These are phyloP conservation scores for Colletotrichum tropicicola DNA, from an alignment of 2,329 filamentous ascomycete species.

Conservation along the genomic window DNA sequence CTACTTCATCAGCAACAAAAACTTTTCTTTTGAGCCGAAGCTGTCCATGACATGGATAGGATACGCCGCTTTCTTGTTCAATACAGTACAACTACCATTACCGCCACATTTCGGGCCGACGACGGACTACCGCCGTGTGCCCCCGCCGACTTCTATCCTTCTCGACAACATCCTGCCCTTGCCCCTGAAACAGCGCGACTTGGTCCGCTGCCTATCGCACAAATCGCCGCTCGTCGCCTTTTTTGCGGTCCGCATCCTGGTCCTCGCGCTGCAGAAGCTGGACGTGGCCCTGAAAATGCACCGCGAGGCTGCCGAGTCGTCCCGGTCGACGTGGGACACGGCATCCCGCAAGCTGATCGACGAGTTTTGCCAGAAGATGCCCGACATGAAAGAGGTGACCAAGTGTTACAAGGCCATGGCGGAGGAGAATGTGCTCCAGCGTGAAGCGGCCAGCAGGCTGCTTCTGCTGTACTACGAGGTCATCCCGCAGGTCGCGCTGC, in stretches of 20 bases:
- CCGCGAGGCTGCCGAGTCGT: slow-evolving; percentile 49
- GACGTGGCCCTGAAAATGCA: slow-evolving; percentile 70
- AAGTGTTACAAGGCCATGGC: slow-evolving; percentile 75
- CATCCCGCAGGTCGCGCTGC: slow-evolving; percentile 80
- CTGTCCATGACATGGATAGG: slow-evolving; percentile 94
- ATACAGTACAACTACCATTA: slow-evolving; percentile 77
- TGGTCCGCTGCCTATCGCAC: slow-evolving; percentile 81
- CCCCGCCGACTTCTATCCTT: slow-evolving; percentile 81
- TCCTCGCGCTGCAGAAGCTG: slow-evolving; percentile 83
- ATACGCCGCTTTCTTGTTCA: slow-evolving; percentile 89
- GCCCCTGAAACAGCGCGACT: slow-evolving; percentile 80
- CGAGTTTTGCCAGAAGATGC: slow-evolving; percentile 81
- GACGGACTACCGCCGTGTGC: slow-evolving; percentile 68
- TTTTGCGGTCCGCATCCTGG: slow-evolving; percentile 83
- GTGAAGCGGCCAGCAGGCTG: slow-evolving; percentile 81
- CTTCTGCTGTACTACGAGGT: slow-evolving; percentile 87
- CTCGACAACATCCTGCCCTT: slow-evolving; percentile 89
- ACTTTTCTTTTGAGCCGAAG: slow-evolving; percentile 90
- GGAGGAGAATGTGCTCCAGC: slow-evolving; percentile 76
- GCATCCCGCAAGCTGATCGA: slow-evolving; percentile 73
- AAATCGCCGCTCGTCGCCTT: slow-evolving; percentile 84
- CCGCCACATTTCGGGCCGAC: slow-evolving; percentile 77
- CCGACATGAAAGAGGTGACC: slow-evolving; percentile 83
- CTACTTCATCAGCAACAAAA: slow-evolving; percentile 83
- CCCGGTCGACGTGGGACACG: slow-evolving; percentile 70